Conservation (phyloP, 306 rosid species). For the Cyclanthera cordifolia region DNA sequence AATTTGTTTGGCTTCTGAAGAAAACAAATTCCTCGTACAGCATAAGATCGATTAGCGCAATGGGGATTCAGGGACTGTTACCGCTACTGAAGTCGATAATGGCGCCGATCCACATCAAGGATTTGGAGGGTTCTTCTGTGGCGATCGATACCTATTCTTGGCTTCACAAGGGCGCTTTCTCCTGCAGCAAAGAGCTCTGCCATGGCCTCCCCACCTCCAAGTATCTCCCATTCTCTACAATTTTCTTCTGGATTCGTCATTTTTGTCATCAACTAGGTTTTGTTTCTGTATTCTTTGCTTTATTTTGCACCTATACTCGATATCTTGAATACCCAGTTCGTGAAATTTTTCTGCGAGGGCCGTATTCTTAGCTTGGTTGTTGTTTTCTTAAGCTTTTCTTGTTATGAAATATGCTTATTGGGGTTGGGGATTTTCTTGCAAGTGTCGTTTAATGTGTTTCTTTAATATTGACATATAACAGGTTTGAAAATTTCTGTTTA, state of each 20-base stretch:
- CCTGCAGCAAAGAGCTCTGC: constrained; percentile 84
- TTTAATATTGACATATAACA: no score
- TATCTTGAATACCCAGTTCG: constrained; percentile 1
- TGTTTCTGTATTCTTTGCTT: background rate
- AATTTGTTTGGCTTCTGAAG: no score
- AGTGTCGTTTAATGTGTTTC: background rate
- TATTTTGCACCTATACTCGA: background rate
- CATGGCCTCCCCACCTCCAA: constrained; percentile 67
- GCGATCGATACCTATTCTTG: constrained; percentile 90
- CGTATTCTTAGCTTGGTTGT: background rate
- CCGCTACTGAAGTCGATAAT: constrained; percentile 80
- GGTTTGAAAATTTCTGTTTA: background rate
- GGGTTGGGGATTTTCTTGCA: background rate
- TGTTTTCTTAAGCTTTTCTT: background rate
- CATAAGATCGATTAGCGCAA: constrained; percentile 1
- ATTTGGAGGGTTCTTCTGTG: constrained; percentile 49
- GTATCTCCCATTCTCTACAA: constrained; percentile 16
- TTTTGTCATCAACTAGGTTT: background rate
- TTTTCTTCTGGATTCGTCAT: background rate
- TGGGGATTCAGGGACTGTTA: constrained; percentile 88
- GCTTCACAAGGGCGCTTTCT: constrained; percentile 92
- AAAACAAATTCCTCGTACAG: no score
- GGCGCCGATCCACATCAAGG: constrained; percentile 72
- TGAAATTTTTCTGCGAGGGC: background rate
- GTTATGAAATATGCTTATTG: background rate